Base-by-base conservation (phyloP, 2,329 filamentous ascomycete genomes). In the Orbilia javanica region DNA sequence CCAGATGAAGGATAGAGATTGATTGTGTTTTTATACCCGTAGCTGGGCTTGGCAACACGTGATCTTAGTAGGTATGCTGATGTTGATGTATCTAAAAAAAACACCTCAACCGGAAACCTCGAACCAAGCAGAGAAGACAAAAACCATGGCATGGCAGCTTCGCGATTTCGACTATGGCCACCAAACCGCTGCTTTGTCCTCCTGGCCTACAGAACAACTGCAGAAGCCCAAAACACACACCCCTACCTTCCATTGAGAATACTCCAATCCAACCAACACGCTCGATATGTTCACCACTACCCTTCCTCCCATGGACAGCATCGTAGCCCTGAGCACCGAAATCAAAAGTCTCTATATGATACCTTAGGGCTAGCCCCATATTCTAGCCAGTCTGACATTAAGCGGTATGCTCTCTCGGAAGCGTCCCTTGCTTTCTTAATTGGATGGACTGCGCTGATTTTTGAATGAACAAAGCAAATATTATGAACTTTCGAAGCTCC, bases 401-500 rank as follows among this genome's bases (percentile, higher is more conserved):
- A 77, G 65, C 55, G 66, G 73, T 77, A 62, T 10, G 50, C 10
- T 53, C 6, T 52, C 36, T 42, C 18, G n/a, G 15, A 31, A 48
- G 5, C 29, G 15, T 27, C 8, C 27, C 34, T 53, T 50, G 34
- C 13, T 8, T 44, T 36, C 2, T n/a, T n/a, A 11, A 31, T 53
- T 18, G n/a, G 13, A n/a, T n/a, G n/a, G n/a, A n/a, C n/a, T n/a
- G n/a, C n/a, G 5, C 60, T 64, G 13, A 64, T 34, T 7, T n/a
- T 22, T 34, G 18, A 39, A 18, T n/a, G 50, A 31, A 31, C 25
- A 18, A 25, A 77, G 73, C 4, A 77, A 77, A 31, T 99, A 97
- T 88, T 98, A 97, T 87, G 85, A 88, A 79, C 92, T 98, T 83
- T 97, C 94, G 83, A 97, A 97, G 85, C 86, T 88, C 67, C 91